Conservation (phyloP, 2,329 filamentous ascomycete species). For the Cercospora sp. region DNA sequence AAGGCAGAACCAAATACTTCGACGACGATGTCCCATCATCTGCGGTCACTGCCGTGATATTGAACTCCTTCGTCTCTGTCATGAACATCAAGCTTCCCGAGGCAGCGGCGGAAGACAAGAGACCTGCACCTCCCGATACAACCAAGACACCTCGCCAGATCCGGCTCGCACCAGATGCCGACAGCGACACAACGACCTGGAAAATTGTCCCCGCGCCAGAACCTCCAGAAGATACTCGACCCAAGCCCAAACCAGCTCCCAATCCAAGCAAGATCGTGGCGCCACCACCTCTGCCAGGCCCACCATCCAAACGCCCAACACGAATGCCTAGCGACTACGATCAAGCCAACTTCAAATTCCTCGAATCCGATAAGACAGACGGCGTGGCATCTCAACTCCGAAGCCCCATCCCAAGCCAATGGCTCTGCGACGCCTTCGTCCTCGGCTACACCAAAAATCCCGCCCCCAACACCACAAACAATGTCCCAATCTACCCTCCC, state of each 20-base stretch:
- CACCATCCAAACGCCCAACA: background rate
- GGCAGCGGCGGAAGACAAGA: background rate
- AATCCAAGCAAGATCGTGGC: background rate
- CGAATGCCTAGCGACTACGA: background rate
- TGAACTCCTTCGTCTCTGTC: constrained; percentile 12
- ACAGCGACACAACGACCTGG: constrained; percentile 2
- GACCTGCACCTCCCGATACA: background rate
- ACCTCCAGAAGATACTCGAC: background rate
- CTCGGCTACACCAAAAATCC: constrained; percentile 4
- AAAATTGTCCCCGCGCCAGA: background rate
- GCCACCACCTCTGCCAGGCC: background rate
- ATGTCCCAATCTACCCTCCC: constrained; percentile 4
- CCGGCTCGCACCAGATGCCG: background rate
- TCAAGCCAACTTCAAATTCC: constrained; percentile 7
- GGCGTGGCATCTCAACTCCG: background rate
- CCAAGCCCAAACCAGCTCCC: background rate
- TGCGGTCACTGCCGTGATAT: constrained; percentile 11
- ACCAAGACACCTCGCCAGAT: constrained; percentile 10
- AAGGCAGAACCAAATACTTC: constrained; percentile 8
- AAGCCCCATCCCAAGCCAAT: constrained; percentile 3
- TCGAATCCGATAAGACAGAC: background rate
- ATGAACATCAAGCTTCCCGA: constrained; percentile 13
- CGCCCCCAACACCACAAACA: background rate
- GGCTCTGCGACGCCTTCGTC: constrained; percentile 12
- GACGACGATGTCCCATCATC: background rate